Evolutionary conservation across 2,329 filamentous ascomycete genomes (phyloP).

Genomic region (Teratosphaeria destructans): DNA sequence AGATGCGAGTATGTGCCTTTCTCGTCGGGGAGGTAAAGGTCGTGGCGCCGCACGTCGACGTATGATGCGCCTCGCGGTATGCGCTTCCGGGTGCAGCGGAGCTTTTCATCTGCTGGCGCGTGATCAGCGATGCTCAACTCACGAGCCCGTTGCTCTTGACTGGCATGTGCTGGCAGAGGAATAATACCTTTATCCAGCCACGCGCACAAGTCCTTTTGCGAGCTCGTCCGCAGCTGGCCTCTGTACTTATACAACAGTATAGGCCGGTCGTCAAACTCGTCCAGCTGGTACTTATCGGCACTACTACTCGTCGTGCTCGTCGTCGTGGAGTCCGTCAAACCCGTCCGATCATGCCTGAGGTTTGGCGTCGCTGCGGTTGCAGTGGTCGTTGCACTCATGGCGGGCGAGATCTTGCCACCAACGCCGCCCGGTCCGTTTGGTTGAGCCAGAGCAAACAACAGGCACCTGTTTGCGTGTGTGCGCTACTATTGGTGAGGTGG

Average conservation of each 20-base stretch:
- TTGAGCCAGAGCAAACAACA: background rate
- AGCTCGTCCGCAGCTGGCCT: conserved; percentile 32
- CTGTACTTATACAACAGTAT: conserved; percentile 39
- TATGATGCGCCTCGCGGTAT: conserved; percentile 37
- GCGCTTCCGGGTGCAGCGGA: conserved; percentile 36
- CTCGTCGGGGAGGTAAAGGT: conserved; percentile 33
- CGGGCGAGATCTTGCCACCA: conserved; percentile 3
- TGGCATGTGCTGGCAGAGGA: background rate
- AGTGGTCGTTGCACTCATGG: conserved; percentile 6
- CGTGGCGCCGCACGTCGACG: conserved; percentile 36
- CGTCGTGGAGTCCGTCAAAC: conserved; percentile 35
- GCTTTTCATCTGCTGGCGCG: conserved; percentile 27
- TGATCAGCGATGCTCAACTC: background rate
- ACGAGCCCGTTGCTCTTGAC: background rate
- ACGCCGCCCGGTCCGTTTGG: conserved; percentile 1
- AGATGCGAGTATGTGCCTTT: conserved; percentile 23
- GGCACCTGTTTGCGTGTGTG: background rate
- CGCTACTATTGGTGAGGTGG: background rate
- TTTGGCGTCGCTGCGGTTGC: conserved; percentile 8
- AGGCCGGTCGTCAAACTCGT: conserved; percentile 32
- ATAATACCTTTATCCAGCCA: conserved; percentile 26
- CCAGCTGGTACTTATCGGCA: conserved; percentile 30
- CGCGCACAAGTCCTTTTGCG: conserved; percentile 35
- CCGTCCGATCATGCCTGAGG: conserved; percentile 23
- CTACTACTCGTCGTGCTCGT: conserved; percentile 29